Evolutionary conservation across 257 asterid species (phyloP).

Genomic region (Solanum tarijense): DNA sequence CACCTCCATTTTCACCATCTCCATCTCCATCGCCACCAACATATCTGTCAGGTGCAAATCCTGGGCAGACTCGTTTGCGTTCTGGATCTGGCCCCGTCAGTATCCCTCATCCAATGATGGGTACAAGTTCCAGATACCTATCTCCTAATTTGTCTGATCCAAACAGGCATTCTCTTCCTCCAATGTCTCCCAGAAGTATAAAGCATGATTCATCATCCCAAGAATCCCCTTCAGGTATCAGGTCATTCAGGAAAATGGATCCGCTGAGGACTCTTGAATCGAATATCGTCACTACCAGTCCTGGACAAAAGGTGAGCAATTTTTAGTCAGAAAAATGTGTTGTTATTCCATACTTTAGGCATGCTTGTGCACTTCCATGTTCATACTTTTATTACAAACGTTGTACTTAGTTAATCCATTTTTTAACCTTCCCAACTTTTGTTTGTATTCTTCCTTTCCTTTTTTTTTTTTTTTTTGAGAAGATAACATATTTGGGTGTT

Average conservation of each 20-base stretch:
- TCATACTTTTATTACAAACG: neutral
- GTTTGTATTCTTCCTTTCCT: neutral
- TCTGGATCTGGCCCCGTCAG: conserved; percentile 88
- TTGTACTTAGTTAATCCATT: neutral
- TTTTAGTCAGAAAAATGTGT: neutral
- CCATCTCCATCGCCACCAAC: conserved; percentile 90
- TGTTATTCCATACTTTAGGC: conserved; percentile 10
- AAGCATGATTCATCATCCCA: conserved; percentile 72
- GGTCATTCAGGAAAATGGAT: conserved; percentile 58
- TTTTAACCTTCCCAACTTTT: neutral
- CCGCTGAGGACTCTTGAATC: conserved; percentile 54
- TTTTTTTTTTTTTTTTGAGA: neutral
- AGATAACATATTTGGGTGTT: neutral
- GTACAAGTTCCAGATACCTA: conserved; percentile 61
- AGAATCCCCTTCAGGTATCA: conserved; percentile 68
- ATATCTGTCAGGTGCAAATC: conserved; percentile 27
- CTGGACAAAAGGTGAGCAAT: conserved; percentile 53
- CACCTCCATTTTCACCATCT: conserved; percentile 89
- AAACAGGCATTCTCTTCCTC: conserved; percentile 75
- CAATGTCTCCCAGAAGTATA: conserved; percentile 62
- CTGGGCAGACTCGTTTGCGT: conserved; percentile 31
- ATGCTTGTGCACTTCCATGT: neutral
- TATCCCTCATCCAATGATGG: conserved; percentile 76
- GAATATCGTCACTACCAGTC: conserved; percentile 37
- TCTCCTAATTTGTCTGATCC: conserved; percentile 93